Base-by-base conservation (phyloP, 306 rosid genomes). In the Castanopsis chinensis region DNA sequence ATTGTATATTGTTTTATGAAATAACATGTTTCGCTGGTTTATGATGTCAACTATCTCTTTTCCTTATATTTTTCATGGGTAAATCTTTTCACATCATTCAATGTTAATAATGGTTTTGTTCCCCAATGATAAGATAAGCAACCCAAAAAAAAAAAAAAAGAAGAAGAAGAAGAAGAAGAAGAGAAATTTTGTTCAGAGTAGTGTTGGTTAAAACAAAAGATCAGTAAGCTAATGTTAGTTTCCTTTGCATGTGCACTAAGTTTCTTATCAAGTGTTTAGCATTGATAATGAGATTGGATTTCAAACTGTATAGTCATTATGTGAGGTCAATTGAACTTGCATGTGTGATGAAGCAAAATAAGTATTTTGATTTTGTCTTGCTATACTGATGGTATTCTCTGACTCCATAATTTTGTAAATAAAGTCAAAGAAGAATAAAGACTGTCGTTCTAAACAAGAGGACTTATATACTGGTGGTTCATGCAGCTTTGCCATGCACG, bases 351-450 rank as follows among this genome's bases (percentile, higher is more conserved):
- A 21, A 18, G 27, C 69, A 10, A 5, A 20, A 7, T 6, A 58
- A 68, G 55, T 75, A 57, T 68, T 58, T 18, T 77, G 76, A 57
- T 60, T 71, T 75, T 61, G 12, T n/a, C n/a, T 27, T 27, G 28
- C 28, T 27, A 27, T 27, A 1, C 2, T 27, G 28, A 27, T 27
- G 28, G 32, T 30, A 30, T 30, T 30, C 32, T 30, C 32, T 30
- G 32, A 30, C 32, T 30, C 32, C 32, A 30, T 30, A 30, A 30
- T 30, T 30, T 30, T 30, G 32, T 30, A 30, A 4, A 30, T 30
- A 30, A 0, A 30, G 32, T 30, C 32, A 30, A 0, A 30, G 32
- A 30, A 30, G 32, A 30, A 30, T 30, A 30, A 4, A 4, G 32
- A 30, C 4, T 1, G 32, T 30, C 0, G 4, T 30, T 30, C 32